A percentile compares a stretch with the other conserved stretches of the same genome.
Conservation (phyloP, 2,329 filamentous ascomycete genomes). For the Aspergillus ruber region DNA sequence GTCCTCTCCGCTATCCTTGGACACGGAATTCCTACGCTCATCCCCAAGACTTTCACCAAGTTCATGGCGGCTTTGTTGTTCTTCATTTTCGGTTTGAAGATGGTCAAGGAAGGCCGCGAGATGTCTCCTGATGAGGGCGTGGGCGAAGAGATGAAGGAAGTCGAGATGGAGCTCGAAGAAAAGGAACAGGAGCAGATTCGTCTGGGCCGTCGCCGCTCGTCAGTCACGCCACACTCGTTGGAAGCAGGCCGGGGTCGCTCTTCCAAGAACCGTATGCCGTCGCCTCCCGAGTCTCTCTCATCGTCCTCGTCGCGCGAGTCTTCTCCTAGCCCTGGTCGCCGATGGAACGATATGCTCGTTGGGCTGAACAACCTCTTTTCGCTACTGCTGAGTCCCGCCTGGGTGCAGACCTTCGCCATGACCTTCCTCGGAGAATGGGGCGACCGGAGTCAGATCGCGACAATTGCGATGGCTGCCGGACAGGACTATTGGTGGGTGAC, state of each 20-base stretch:
- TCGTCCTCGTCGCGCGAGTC: conserved; percentile 62
- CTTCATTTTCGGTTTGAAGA: conserved; percentile 77
- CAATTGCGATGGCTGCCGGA: conserved; percentile 96
- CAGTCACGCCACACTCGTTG: conserved; percentile 67
- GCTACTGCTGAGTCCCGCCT: conserved; percentile 84
- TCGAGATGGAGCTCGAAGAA: conserved; percentile 87
- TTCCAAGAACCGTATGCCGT: conserved; percentile 65
- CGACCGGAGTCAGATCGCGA: conserved; percentile 94
- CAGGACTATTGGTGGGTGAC: conserved; percentile 99
- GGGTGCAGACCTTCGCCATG: conserved; percentile 99
- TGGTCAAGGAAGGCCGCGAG: conserved; percentile 76
- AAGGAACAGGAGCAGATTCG: conserved; percentile 74
- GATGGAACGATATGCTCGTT: conserved; percentile 41
- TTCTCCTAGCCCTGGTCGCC: conserved; percentile 44
- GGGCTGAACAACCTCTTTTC: conserved; percentile 83
- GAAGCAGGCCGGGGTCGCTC: conserved; percentile 75
- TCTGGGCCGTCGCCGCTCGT: conserved; percentile 58
- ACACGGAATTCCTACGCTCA: conserved; percentile 81
- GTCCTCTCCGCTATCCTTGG: conserved; percentile 86
- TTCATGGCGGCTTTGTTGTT: conserved; percentile 80
- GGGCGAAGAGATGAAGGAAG: conserved; percentile 94
- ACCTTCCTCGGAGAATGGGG: conserved; percentile 98
- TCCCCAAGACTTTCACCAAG: conserved; percentile 86
- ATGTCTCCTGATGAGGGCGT: conserved; percentile 91
- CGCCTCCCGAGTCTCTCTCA: conserved; percentile 72